Base-by-base conservation (phyloP, 169 alveolate genomes). In the Theileria equi region DNA sequence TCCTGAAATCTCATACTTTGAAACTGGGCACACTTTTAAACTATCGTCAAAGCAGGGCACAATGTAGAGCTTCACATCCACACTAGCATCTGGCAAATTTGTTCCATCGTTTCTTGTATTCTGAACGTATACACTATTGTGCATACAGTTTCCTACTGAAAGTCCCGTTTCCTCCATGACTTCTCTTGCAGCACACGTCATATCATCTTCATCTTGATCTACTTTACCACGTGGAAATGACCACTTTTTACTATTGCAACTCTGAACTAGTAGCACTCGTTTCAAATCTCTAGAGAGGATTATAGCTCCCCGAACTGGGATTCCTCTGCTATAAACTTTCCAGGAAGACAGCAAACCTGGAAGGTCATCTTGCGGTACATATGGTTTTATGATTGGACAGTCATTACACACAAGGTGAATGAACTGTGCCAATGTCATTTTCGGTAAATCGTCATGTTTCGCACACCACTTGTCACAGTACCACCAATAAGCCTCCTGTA, bases 211-310 rank as follows among this genome's bases (percentile, higher is more conserved):
- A 52, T 64, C 81, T 68, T 95, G 98, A 70, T 95, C 97, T 40
- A 89, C 88, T 66, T 95, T 95, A 26, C 98, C 98, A 45, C 95
- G 91, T 5, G 98, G 98, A 69, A 95, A 95, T 65, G 91, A 76
- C 95, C 94, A 93, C 49, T 77, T 66, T 44, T 77, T 77, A 36
- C 96, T 91, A 29, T 85, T 80, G 94, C 90, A 93, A 29, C 93
- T 88, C 76, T 90, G 91, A 25, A 89, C 94, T 31, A 85, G 48
- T 35, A 92, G 82, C 61, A 91, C 86, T 63, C 90, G 89, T 36
- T 84, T 84, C 50, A 91, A 81, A 53, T 82, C 70, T 32, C 79
- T 88, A 69, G 89, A 91, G 55, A 92, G 55, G 21, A 92, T 50
- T 41, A 92, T 92, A 25, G 92, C 96, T 21, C 96, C 96, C 38